Evolutionary conservation across 257 asterid species (phyloP).

Genomic region (Nicotiana paniculata): DNA sequence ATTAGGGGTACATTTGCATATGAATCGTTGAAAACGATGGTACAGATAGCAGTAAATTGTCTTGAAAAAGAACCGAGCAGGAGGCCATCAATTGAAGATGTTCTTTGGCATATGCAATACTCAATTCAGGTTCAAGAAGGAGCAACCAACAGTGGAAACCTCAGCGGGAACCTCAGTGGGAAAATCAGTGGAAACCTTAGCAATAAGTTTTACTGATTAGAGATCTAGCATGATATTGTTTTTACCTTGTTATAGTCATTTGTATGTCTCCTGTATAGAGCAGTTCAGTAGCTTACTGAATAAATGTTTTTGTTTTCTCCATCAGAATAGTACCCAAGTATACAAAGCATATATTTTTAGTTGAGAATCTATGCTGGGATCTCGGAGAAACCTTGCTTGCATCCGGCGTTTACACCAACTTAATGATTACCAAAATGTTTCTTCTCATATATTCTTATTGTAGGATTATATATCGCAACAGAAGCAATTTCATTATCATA

Average conservation of each 20-base stretch:
- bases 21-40: constrained; percentile 76
- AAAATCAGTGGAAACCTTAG: constrained; percentile 44
- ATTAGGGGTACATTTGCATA: constrained; percentile 81
- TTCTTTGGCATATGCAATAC: constrained; percentile 98
- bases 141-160: constrained; percentile 78
- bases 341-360: not conserved
- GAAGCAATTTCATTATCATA: no score
- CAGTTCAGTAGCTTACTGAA: constrained; percentile 10
- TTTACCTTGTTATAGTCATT: not conserved
- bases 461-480: no score
- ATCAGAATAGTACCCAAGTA: not conserved
- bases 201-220: constrained; percentile 29
- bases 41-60: constrained; percentile 72
- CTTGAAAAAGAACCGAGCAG: constrained; percentile 49
- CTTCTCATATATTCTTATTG: not conserved
- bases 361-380: not conserved
- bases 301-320: not conserved
- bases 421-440: not conserved
- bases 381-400: not conserved
- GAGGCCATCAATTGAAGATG: constrained; percentile 88
- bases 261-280: constrained; percentile 2
- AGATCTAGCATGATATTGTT: not conserved
- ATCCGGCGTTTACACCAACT: not conserved
- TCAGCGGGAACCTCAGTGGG: constrained; percentile 43
- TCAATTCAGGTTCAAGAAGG: constrained; percentile 99